Base-by-base conservation (phyloP, 805 yeast species). In the Pichia pseudocactophila region DNA sequence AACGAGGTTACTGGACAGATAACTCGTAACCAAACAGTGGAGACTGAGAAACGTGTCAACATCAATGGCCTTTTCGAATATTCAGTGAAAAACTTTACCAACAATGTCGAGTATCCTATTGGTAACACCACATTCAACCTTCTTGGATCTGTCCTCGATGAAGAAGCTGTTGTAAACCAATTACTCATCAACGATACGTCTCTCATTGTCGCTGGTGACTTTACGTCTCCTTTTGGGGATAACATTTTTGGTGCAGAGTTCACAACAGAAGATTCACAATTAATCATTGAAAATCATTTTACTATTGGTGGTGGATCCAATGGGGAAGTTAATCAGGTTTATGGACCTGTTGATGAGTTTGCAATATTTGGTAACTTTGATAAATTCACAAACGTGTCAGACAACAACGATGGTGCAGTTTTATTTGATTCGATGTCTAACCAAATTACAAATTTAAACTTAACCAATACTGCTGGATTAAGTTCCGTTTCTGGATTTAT, bases 51-150 rank as follows among this genome's bases (percentile, higher is more conserved):
- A 18, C 16, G 26, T 10, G 15, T 48, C 19, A 41, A 40, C 7
- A 19, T 89, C 39, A 82, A 84, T 58, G 95, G 95, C 9, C 53
- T 90, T 17, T 86, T 90, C 55, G 96, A 90, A 62, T 92, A 81
- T 59, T 78, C 86, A 1, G 62, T 78, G 30, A 61, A 74, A 2
- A 88, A 88, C 57, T 86, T 83, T 57, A 27, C 50, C 15, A 47
- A 43, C 4, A 47, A 53, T 11, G 49, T 58, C 20, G 54, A 48
- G 3, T 28, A 48, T 26, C 59, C 61, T 3, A 45, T 78, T 33
- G 76, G 78, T 0, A 69, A 74, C 49, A 69, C 83, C 0, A 55
- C 74, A 2, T 47, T 80, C 34, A 68, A 70, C 44, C 37, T 49
- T 12, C 47, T 65, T 30, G 69, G 78, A 0, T 53, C 65, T 4